phyloP scores from a whole-genome alignment of 768 basidiomycete species.

The Erythrobasidium yunnanense region DNA sequence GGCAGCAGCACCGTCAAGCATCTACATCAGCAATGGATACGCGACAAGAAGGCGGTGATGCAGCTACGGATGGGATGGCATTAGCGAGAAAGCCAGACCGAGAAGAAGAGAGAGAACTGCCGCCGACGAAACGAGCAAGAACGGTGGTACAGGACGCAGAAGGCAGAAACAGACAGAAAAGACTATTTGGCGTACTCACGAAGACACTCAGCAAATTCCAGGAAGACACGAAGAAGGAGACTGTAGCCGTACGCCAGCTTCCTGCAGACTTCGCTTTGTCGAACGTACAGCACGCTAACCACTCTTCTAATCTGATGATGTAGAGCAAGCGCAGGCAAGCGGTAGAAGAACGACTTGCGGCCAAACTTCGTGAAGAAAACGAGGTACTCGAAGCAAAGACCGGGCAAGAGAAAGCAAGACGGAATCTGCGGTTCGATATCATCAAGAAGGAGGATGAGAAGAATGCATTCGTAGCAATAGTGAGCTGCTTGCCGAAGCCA shows the following conservation, averaged over 20 bases:
- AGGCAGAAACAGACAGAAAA: background rate
- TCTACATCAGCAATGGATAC: background rate
- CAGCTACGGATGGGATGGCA: background rate
- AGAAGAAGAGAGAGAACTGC: background rate
- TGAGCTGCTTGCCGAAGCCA: slow-evolving; percentile 21
- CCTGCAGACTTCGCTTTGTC: background rate
- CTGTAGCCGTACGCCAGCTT: slow-evolving; percentile 14
- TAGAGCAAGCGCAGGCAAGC: slow-evolving; percentile 26
- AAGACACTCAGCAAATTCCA: slow-evolving; percentile 28
- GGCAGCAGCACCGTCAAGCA: background rate
- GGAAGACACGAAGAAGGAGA: slow-evolving; percentile 26
- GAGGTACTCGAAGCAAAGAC: slow-evolving; percentile 16
- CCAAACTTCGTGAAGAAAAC: slow-evolving; percentile 30
- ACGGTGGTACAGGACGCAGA: slow-evolving; percentile 7
- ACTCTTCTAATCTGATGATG: background rate
- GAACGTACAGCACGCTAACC: too few species aligned
- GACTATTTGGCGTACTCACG: slow-evolving; percentile 26
- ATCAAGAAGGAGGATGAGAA: slow-evolving; percentile 33
- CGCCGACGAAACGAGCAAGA: slow-evolving; percentile 13
- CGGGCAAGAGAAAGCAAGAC: slow-evolving; percentile 13
- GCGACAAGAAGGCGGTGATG: too few species aligned
- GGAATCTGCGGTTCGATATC: slow-evolving; percentile 26
- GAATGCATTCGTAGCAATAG: slow-evolving; percentile 20
- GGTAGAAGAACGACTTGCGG: slow-evolving; percentile 31
- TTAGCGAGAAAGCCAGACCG: background rate